phyloP scores from a whole-genome alignment of 768 basidiomycete genomes.

The Amanita fuliginea region DNA sequence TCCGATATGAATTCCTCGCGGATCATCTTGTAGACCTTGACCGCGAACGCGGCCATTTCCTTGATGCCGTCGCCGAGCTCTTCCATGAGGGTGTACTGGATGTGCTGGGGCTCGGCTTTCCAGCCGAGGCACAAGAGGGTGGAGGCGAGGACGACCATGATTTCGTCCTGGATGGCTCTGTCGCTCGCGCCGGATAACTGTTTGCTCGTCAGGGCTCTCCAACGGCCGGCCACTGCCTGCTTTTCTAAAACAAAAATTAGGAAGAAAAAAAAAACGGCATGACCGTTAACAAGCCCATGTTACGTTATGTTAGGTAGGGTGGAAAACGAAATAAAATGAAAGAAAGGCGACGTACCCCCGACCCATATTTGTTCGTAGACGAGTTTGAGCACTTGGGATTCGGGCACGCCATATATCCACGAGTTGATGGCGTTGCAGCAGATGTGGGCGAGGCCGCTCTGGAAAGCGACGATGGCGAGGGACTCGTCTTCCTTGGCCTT shows the following conservation, averaged over 20 bases:
- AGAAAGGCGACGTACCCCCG: not conserved
- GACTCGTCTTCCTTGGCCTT: not conserved
- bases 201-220: slow-evolving; percentile 1
- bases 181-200: not conserved
- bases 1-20: slow-evolving; percentile 4
- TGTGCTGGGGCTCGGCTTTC: not conserved
- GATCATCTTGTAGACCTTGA: not conserved
- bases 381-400: not conserved
- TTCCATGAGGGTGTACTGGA: not conserved
- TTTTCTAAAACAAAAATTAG: not conserved
- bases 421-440: not conserved
- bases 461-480: not conserved
- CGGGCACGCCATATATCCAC: not conserved
- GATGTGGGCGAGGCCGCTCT: not conserved
- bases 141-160: not conserved
- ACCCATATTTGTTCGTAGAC: not conserved
- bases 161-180: not conserved
- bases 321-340: no score
- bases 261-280: no score
- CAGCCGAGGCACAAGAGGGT: not conserved
- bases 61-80: not conserved
- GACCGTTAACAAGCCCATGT: no score
- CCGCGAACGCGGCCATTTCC: not conserved
- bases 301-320: no score
- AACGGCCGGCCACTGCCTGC: not conserved